Conservation (phyloP, 1,284 basidiomycete species). For the Pseudomicrostroma phylloplanum region DNA sequence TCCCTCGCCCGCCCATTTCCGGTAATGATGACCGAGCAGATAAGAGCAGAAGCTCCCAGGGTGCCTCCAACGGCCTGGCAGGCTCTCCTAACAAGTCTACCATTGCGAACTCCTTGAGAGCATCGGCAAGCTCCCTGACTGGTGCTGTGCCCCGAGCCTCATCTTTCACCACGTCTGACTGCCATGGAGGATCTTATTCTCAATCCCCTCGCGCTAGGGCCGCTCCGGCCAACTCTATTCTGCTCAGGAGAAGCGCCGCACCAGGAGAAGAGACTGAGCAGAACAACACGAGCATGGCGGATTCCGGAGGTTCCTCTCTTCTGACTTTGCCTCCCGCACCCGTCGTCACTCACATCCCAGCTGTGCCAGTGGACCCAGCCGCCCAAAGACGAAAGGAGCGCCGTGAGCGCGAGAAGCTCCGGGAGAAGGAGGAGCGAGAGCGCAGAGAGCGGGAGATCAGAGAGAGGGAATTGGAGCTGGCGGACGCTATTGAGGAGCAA, state of each 20-base stretch:
- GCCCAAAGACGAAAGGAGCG: not conserved
- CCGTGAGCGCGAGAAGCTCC: conserved; percentile 3
- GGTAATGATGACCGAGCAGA: too few species aligned
- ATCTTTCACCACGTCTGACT: not conserved
- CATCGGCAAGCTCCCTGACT: not conserved
- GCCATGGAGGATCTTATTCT: not conserved
- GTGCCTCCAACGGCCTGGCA: too few species aligned
- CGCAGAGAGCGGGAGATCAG: not conserved
- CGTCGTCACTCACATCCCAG: conserved; percentile 10
- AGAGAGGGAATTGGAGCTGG: conserved; percentile 20
- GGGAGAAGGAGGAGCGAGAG: conserved; percentile 8
- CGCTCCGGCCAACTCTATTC: not conserved
- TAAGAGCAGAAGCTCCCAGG: too few species aligned
- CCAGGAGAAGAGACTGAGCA: not conserved
- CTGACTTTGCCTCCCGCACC: not conserved
- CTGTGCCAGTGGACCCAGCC: not conserved
- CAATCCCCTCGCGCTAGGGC: not conserved
- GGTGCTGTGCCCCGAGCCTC: not conserved
- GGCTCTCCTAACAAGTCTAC: too few species aligned
- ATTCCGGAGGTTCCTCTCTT: not conserved
- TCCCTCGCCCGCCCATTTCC: too few species aligned
- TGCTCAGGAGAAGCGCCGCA: not conserved
- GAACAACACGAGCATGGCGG: not conserved
- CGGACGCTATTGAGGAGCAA: conserved; percentile 17
- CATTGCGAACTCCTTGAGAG: not conserved